These are phyloP conservation scores for Phylloporus sp. DNA, from an alignment of 1,284 basidiomycete genomes.

Conservation along the genomic window DNA sequence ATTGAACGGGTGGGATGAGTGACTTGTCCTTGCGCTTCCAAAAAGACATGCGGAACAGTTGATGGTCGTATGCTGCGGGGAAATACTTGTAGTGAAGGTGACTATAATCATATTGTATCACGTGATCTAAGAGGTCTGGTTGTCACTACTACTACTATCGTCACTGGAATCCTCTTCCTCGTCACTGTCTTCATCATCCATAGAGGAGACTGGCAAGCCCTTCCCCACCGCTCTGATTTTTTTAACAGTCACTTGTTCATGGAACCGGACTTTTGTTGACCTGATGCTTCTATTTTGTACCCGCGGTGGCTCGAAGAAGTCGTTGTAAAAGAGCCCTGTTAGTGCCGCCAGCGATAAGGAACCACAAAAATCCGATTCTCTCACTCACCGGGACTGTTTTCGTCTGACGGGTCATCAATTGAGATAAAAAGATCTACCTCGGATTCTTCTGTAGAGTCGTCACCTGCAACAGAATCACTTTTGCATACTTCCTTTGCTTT, in stretches of 20 bases:
- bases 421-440: conserved; percentile 74
- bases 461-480: conserved; percentile 61
- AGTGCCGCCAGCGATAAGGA: conserved; percentile 4
- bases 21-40: conserved; percentile 75
- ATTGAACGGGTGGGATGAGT: conserved; percentile 69
- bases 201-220: conserved; percentile 51
- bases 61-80: neutral
- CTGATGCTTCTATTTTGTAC: conserved; percentile 23
- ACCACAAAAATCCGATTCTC: neutral
- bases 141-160: conserved; percentile 1
- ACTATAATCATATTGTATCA: conserved; percentile 4
- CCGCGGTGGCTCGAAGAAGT: conserved; percentile 69
- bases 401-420: conserved; percentile 45
- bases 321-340: conserved; percentile 65
- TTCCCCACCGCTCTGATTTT: conserved; percentile 74
- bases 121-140: conserved; percentile 16
- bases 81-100: neutral
- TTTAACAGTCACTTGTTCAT: conserved; percentile 81
- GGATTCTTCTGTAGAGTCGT: conserved; percentile 57
- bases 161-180: conserved; percentile 35
- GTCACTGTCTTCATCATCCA: conserved; percentile 44
- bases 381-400: conserved; percentile 47
- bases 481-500: conserved; percentile 70
- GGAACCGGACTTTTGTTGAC: conserved; percentile 68
- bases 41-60: conserved; percentile 60